Base-by-base conservation (phyloP, 2,329 filamentous ascomycete species). In the Conoideocrella luteorostrata region DNA sequence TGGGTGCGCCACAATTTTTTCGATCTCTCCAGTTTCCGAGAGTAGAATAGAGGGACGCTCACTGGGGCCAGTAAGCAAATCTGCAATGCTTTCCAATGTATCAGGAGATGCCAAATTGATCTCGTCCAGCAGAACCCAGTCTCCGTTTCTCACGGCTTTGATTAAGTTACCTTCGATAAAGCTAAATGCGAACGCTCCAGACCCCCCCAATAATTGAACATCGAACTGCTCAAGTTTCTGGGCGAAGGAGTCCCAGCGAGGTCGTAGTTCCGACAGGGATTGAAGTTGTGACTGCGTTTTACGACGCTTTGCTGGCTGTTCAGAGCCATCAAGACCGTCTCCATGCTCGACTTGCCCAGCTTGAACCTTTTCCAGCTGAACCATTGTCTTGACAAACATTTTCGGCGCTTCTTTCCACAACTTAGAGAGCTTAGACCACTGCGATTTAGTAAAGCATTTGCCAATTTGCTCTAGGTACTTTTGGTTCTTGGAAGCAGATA, bases 101-200 rank as follows among this genome's bases (percentile, higher is more conserved):
- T 98, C 94, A 1, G 93, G 84, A 0, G 91, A 91, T 5, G 93
- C 93, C 49, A 99, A 69, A 60, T 98, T 99, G 57, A 99, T 95
- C 64, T 99, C 93, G 59, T 99, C 93, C 21, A 97, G 75, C 15
- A 99, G 74, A 22, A 98, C 86, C 93, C 93, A 99, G 62, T 96
- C 89, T 7, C 93, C 93, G 57, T 96, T 95, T 32, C 91, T 78
- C 20, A 91, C 82, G n/a, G 94, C 93, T 65, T 94, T 94, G 45
- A 98, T 85, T 49, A 99, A 86, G 56, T 94, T 95, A 49, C 93
- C 91, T 64, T 98, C 93, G 1, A 97, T 79, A 58, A 98, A 98
- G 1, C 88, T 88, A 64, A 99, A 98, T 0, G 91, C 88, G 62
- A 97, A 95, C 2, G 74, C 77, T 54, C 88, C 77, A 29, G 81